A percentile compares a stretch with the other conserved stretches of the same genome.
Evolutionary conservation across 2,329 filamentous ascomycete genomes (phyloP).

Genomic region (Phaeosphaeria sp.): DNA sequence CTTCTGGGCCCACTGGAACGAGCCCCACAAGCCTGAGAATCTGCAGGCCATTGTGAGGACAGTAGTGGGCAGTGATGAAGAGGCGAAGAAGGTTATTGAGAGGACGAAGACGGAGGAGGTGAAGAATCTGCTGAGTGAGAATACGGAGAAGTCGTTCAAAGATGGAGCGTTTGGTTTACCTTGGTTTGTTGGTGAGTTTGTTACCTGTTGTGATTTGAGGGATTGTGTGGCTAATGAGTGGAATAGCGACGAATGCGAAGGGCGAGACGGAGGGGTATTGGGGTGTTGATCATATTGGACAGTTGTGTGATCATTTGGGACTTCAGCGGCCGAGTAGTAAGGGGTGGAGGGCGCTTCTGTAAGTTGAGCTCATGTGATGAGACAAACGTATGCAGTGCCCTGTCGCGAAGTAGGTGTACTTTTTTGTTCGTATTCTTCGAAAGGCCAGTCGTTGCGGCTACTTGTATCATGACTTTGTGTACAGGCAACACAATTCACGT

Average conservation of each 20-base stretch:
- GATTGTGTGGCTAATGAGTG: conserved; percentile 7
- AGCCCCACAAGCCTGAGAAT: conserved; percentile 55
- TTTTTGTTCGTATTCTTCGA: too few species aligned
- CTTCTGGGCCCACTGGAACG: conserved; percentile 60
- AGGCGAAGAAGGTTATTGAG: conserved; percentile 51
- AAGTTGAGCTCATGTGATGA: too few species aligned
- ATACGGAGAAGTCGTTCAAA: conserved; percentile 60
- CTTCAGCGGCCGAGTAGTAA: conserved; percentile 52
- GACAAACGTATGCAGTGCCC: not conserved
- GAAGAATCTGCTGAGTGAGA: conserved; percentile 56
- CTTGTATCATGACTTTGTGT: too few species aligned
- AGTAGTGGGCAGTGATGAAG: conserved; percentile 55
- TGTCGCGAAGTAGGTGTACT: not conserved
- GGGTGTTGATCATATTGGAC: conserved; percentile 67
- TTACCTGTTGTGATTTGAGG: not conserved
- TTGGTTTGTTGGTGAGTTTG: conserved; percentile 57
- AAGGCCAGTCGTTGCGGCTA: too few species aligned
- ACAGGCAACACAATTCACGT: too few species aligned
- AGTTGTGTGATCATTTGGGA: conserved; percentile 60
- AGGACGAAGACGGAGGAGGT: conserved; percentile 49
- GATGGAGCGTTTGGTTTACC: conserved; percentile 67
- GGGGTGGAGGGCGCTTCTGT: conserved; percentile 50
- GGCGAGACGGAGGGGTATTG: conserved; percentile 64
- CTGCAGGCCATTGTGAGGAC: conserved; percentile 53
- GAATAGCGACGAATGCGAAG: conserved; percentile 58